phyloP scores from a whole-genome alignment of 495 filamentous ascomycete genomes.

The Penicillium silybi region DNA sequence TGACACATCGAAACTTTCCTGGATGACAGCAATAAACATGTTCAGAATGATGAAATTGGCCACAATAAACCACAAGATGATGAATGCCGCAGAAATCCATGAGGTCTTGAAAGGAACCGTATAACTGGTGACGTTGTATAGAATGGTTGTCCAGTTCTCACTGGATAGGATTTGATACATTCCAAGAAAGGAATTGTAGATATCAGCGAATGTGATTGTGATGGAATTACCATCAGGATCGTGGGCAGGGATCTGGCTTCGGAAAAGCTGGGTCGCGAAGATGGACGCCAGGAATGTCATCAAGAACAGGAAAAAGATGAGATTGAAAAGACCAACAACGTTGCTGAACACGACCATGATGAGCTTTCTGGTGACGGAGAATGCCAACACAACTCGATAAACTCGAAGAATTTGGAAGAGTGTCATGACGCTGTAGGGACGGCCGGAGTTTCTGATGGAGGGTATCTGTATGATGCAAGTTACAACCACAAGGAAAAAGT shows the following conservation, averaged over 20 bases:
- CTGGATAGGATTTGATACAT: constrained; percentile 99
- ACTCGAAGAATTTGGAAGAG: constrained; percentile 90
- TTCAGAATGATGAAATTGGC: constrained; percentile 95
- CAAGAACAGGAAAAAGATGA: constrained; percentile 94
- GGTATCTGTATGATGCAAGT: constrained; percentile 87
- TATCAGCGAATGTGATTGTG: constrained; percentile 75
- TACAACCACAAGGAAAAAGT: constrained; percentile 72
- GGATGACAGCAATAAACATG: constrained; percentile 99
- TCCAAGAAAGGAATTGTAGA: constrained; percentile 92
- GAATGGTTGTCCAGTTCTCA: constrained; percentile 87
- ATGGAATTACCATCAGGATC: constrained; percentile 55
- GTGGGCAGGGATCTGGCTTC: constrained; percentile 67
- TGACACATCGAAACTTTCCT: constrained; percentile 99
- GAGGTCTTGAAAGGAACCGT: constrained; percentile 59
- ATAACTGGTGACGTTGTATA: constrained; percentile 76
- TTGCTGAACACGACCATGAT: constrained; percentile 88
- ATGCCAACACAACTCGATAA: constrained; percentile 86
- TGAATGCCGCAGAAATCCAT: constrained; percentile 94
- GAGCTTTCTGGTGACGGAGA: constrained; percentile 78
- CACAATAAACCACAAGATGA: constrained; percentile 93
- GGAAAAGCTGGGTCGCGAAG: constrained; percentile 89
- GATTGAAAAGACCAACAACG: constrained; percentile 83
- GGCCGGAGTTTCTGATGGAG: constrained; percentile 67
- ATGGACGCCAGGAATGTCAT: constrained; percentile 92
- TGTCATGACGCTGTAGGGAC: constrained; percentile 83